A percentile compares a stretch with the other conserved stretches of the same genome.
Evolutionary conservation across 176 grass and related monocot genomes (phyloP).

Genomic region (Oryza nivara): DNA sequence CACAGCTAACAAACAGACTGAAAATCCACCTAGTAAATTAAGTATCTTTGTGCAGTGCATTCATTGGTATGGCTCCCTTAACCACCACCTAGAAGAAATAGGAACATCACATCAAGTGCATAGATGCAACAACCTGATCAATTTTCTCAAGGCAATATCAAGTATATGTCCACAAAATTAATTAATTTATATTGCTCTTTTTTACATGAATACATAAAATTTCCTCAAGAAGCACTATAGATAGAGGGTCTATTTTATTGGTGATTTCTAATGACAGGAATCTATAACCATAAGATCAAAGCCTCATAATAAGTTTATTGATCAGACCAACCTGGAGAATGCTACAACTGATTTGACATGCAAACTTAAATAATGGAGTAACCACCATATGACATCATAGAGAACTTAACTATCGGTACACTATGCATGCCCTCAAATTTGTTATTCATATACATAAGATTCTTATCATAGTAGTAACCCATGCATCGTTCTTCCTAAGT

Average conservation of each 20-base stretch:
- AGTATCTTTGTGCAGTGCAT: neutral
- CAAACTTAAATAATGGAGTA: constrained; percentile 30
- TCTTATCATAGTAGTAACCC: neutral
- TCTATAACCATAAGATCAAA: neutral
- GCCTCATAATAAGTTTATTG: neutral
- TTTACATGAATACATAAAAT: neutral
- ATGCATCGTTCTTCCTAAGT: neutral
- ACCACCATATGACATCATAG: neutral
- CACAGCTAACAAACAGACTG: neutral
- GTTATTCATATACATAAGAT: constrained; percentile 1
- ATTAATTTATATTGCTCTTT: neutral
- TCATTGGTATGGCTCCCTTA: neutral
- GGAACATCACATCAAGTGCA: neutral
- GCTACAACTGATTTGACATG: neutral
- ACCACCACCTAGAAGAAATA: neutral
- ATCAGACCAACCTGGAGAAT: neutral
- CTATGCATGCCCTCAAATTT: constrained; percentile 1
- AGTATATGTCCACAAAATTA: constrained; percentile 14
- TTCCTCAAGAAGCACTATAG: neutral
- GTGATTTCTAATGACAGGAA: constrained; percentile 24
- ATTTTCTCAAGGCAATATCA: neutral
- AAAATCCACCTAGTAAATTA: constrained; percentile 4
- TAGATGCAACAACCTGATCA: neutral
- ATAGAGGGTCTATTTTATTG: neutral
- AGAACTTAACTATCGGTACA: neutral